Percentiles rank a stretch among this genome's conserved stretches.
Evolutionary conservation across 768 basidiomycete genomes (phyloP).

Genomic region (Pluteus cervinus): DNA sequence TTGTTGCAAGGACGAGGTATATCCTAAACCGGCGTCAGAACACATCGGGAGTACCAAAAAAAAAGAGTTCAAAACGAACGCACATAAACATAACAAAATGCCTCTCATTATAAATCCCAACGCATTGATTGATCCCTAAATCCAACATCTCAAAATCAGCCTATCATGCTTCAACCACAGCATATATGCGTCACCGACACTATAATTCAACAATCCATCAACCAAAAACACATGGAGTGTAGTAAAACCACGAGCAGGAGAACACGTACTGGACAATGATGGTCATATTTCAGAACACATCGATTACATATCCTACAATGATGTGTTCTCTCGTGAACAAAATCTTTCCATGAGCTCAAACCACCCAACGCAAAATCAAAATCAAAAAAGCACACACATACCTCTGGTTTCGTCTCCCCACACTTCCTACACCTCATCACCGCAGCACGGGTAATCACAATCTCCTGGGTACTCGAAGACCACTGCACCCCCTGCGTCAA

Average conservation of each 20-base stretch:
- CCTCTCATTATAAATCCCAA: constrained; percentile 91
- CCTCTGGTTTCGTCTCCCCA: constrained; percentile 68
- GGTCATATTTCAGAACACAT: constrained; percentile 87
- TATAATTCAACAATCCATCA: constrained; percentile 6
- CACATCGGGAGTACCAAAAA: not conserved
- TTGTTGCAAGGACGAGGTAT: constrained; percentile 72
- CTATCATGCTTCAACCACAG: not conserved
- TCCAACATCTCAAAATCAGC: constrained; percentile 1
- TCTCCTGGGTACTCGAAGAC: constrained; percentile 38
- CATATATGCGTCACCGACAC: constrained; percentile 18
- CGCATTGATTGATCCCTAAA: constrained; percentile 95
- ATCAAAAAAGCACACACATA: constrained; percentile 29
- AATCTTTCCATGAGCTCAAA: constrained; percentile 9
- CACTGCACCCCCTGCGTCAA: constrained; percentile 35
- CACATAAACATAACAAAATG: constrained; percentile 96
- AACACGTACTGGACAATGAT: constrained; percentile 79
- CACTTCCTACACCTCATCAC: constrained; percentile 67
- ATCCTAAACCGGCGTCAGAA: constrained; percentile 38
- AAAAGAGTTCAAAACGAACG: constrained; percentile 17
- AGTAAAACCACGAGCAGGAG: constrained; percentile 4
- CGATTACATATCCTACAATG: constrained; percentile 90
- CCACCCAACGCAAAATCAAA: not conserved
- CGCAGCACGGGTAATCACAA: constrained; percentile 48
- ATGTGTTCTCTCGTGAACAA: constrained; percentile 66
- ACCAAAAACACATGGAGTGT: not conserved